Evolutionary conservation across 257 asterid species (phyloP).

Genomic region (Orobanche coerulescens): DNA sequence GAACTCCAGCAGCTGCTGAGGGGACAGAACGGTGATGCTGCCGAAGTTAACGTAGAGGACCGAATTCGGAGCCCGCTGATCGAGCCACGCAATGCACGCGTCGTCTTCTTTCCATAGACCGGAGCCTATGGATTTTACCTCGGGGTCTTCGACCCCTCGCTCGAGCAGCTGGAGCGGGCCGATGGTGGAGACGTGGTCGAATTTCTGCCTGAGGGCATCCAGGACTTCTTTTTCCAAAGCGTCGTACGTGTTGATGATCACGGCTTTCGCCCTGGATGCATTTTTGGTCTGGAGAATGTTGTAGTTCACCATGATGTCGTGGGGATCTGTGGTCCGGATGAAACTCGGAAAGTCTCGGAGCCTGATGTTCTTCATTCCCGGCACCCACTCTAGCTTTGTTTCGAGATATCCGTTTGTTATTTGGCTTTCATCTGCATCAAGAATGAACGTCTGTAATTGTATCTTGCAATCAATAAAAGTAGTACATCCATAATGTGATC

Average conservation of each 20-base stretch:
- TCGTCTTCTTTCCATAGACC: constrained; percentile 61
- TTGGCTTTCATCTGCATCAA: constrained; percentile 44
- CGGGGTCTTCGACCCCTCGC: constrained; percentile 7
- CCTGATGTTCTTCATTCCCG: constrained; percentile 54
- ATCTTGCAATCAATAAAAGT: no score
- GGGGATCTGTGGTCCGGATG: constrained; percentile 48
- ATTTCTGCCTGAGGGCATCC: constrained; percentile 33
- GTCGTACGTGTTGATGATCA: constrained; percentile 47
- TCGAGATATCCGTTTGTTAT: constrained; percentile 46
- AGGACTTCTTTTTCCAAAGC: constrained; percentile 42
- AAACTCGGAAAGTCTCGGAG: constrained; percentile 57
- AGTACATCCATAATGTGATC: no score
- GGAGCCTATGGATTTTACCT: constrained; percentile 29
- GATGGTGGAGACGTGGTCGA: constrained; percentile 35
- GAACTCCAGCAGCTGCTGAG: constrained; percentile 45
- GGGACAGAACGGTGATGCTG: constrained; percentile 44
- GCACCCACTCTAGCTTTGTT: constrained; percentile 42
- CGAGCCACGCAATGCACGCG: constrained; percentile 45
- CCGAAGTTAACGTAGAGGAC: constrained; percentile 66
- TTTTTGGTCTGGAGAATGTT: constrained; percentile 36
- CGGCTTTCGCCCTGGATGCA: constrained; percentile 40
- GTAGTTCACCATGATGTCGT: constrained; percentile 47
- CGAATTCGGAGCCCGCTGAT: constrained; percentile 34
- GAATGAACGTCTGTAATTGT: no score
- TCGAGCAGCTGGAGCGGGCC: constrained; percentile 57